Evolutionary conservation across 1,284 basidiomycete species (phyloP).

Genomic region (Schizopora paradoxa): DNA sequence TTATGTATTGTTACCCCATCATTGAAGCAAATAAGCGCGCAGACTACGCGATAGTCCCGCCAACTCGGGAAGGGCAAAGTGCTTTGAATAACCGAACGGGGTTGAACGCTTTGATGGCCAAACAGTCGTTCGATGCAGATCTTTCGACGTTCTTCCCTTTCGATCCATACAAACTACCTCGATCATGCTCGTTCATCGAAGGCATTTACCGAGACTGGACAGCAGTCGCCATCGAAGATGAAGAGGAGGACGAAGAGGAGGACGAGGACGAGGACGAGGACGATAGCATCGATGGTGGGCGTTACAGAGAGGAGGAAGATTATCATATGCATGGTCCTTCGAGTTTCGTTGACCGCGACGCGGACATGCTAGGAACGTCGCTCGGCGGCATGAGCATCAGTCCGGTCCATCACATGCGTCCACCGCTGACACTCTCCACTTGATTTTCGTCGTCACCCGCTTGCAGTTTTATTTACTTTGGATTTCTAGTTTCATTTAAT

Average conservation of each 20-base stretch:
- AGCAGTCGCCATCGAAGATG: constrained; percentile 66
- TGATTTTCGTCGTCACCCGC: not conserved
- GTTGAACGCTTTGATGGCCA: constrained; percentile 29
- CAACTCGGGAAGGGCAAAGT: not conserved
- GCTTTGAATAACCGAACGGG: not conserved
- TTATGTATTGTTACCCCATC: constrained; percentile 94
- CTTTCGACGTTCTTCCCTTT: constrained; percentile 93
- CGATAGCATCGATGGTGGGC: constrained; percentile 24
- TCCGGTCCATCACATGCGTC: constrained; percentile 32
- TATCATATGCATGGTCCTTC: constrained; percentile 11
- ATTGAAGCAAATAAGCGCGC: constrained; percentile 78
- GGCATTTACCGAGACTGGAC: constrained; percentile 74
- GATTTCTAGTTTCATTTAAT: not conserved
- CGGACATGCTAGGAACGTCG: constrained; percentile 49
- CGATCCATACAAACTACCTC: constrained; percentile 90
- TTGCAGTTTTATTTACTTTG: not conserved
- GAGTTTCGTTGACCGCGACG: constrained; percentile 21
- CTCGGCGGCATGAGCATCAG: constrained; percentile 80
- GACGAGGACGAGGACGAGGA: constrained; percentile 42
- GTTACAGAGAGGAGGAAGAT: constrained; percentile 15
- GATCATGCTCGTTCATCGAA: constrained; percentile 63
- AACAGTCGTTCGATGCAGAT: constrained; percentile 53
- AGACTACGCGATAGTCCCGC: constrained; percentile 32
- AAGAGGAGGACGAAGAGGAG: constrained; percentile 61
- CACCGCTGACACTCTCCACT: not conserved